Percentiles rank a stretch among this genome's conserved stretches.
These are phyloP conservation scores for Amanita fuliginea DNA, from an alignment of 768 basidiomycete species.

Conservation along the genomic window DNA sequence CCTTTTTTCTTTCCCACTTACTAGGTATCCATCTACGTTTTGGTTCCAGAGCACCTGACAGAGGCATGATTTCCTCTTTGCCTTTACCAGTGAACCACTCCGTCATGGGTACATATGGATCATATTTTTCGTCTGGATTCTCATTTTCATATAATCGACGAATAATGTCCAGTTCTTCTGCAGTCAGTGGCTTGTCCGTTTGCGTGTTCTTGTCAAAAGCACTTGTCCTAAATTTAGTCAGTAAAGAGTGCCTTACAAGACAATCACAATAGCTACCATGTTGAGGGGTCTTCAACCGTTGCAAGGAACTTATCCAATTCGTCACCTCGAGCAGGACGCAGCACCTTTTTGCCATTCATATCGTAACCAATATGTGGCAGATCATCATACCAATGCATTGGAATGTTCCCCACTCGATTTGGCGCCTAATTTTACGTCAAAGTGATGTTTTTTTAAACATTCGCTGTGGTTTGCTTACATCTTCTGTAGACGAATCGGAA, in stretches of 20 bases:
- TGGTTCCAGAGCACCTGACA: slow-evolving; percentile 86
- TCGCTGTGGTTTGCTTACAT: slow-evolving; percentile 39
- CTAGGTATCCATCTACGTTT: slow-evolving; percentile 95
- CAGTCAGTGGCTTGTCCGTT: slow-evolving; percentile 73
- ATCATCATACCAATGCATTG: slow-evolving; percentile 99
- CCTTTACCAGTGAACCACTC: slow-evolving; percentile 98
- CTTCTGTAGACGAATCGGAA: slow-evolving; percentile 87
- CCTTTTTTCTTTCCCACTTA: slow-evolving; percentile 99
- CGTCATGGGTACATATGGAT: slow-evolving; percentile 87
- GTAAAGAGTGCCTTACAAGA: not conserved
- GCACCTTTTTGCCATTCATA: slow-evolving; percentile 86
- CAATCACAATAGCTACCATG: slow-evolving; percentile 51
- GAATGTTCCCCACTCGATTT: slow-evolving; percentile 92
- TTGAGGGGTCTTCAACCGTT: slow-evolving; percentile 82
- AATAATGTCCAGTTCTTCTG: slow-evolving; percentile 93
- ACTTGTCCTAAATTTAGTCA: slow-evolving; percentile 51
- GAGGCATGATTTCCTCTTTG: slow-evolving; percentile 89
- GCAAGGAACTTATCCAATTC: slow-evolving; percentile 94
- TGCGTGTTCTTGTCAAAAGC: slow-evolving; percentile 87
- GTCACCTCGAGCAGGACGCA: slow-evolving; percentile 91
- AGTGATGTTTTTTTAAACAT: not conserved
- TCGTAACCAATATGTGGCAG: slow-evolving; percentile 98
- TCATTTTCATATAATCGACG: slow-evolving; percentile 82
- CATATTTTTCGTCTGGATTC: slow-evolving; percentile 81
- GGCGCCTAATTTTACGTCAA: slow-evolving; percentile 45